Base-by-base conservation (phyloP, 1,284 basidiomycete genomes). In the Ustilago xerochloae region DNA sequence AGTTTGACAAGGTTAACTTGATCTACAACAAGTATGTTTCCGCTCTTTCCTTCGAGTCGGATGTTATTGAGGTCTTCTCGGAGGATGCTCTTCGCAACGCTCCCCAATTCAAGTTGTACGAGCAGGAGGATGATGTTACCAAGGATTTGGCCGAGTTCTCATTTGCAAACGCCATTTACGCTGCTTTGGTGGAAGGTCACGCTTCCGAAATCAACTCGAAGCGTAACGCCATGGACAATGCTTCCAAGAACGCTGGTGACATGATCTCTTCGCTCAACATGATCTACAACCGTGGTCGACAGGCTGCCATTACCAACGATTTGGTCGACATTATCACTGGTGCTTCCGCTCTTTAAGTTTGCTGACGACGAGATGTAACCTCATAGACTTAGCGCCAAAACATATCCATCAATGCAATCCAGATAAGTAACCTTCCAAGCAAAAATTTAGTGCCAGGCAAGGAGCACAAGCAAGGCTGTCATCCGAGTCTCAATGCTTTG, bases 181-280 rank as follows among this genome's bases (percentile, higher is more conserved):
- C 94, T 75, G 91, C 94, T 58, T 91, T 99, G 55, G 92, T 93
- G 49, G 97, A 99, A 87, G 92, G 91, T 67, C 95, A 98, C 86
- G 96, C 97, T 66, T 93, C 94, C 80, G 96, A 99, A 87, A 92
- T 92, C 85, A 92, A 91, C 82, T 83, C 64, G 43, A 83, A 77
- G 78, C 92, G 96, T 80, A 98, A 97, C 82, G 96, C 97, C 84
- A 99, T 99, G 96, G 96, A 99, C 90, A 99, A 96, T 85, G 97
- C 96, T 54, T 96, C 95, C 77, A 99, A 88, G 91, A 99, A 99
- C 87, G 97, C 96, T 63, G 88, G 87, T 54, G 82, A 81, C 75
- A 85, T 85, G 84, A 85, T 84, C 65, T 75, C 71, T 22, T 73
- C 63, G 48, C 73, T 84, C 43, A 77, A 82, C 70, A 81, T 84